Evolutionary conservation across 2,329 filamentous ascomycete genomes (phyloP), one percentile per base, ranked within the genome.

Genomic region (Colletotrichum sp.): DNA sequence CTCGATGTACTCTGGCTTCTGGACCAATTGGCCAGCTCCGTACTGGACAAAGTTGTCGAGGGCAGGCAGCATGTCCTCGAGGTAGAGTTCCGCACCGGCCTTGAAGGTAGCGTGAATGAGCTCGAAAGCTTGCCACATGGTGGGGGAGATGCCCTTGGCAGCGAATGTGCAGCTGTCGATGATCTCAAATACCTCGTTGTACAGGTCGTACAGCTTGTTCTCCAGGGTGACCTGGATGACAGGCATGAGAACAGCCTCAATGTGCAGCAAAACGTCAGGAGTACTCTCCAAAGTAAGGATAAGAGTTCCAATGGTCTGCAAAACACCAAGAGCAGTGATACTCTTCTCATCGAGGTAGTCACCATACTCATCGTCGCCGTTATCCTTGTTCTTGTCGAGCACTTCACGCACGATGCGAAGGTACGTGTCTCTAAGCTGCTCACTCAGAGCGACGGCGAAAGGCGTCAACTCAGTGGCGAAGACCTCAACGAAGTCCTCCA

Each of bases 401-500:
- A 99, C 91, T 82, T 99, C 96, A 55, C 95, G 91, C 64, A 99
- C 94, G 78, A 99, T 98, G 72, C 97, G 92, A 79, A 99, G 90
- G 81, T 99, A 99, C 0, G 97, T 99, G 82, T 99, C 97, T 59
- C 96, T 93, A 64, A 99, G 89, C 86, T 99, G 97, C 86, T 99
- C 96, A 82, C 96, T 98, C 6, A 99, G 89, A 6, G 97, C 97
- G 36, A 99, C 96, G 13, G 97, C 97, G 81, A 99, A 99, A 5
- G 97, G 97, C 8, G 97, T 99, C 63, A 99, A 90, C 84, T 99
- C 97, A 4, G 95, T 91, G n/a, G 97, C 96, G 83, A 99, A 99
- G 4, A 99, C 96, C 85, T 99, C 97, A 62, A 99, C 97, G 83
- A 99, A 99, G 83, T 99, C 97, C 86, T 99, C 97, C 97, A 99